Conservation (phyloP, 2,329 filamentous ascomycete species). For the Talaromyces verruculosus region DNA sequence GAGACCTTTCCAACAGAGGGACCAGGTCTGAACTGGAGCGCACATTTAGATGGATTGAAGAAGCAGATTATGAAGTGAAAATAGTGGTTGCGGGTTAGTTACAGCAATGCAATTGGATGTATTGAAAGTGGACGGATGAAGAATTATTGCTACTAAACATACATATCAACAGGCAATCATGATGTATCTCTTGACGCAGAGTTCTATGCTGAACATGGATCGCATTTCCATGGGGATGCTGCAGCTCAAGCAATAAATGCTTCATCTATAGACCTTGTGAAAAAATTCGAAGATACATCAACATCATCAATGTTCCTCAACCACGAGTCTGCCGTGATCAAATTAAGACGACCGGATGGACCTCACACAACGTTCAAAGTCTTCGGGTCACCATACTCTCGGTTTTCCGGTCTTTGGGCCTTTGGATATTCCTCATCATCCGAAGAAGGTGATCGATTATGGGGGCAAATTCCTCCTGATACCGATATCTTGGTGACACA, state of each 20-base stretch:
- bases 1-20: slow-evolving; percentile 59
- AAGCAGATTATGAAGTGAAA: slow-evolving; percentile 55
- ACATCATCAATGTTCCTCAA: slow-evolving; percentile 50
- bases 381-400: slow-evolving; percentile 61
- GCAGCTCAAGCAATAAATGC: slow-evolving; percentile 42
- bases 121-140: background rate
- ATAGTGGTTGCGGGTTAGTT: slow-evolving; percentile 55
- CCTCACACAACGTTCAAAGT: slow-evolving; percentile 53
- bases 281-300: slow-evolving; percentile 26
- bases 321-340: slow-evolving; percentile 49
- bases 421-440: slow-evolving; percentile 54
- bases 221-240: slow-evolving; percentile 45
- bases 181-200: slow-evolving; percentile 55
- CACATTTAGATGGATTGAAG: slow-evolving; percentile 55
- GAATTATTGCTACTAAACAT: background rate
- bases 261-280: slow-evolving; percentile 46
- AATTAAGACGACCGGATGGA: slow-evolving; percentile 46
- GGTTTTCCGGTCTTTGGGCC: slow-evolving; percentile 51
- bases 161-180: slow-evolving; percentile 52
- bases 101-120: background rate
- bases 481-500: slow-evolving; percentile 58
- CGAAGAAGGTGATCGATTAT: slow-evolving; percentile 44
- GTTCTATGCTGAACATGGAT: slow-evolving; percentile 48
- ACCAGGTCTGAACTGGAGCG: slow-evolving; percentile 52
- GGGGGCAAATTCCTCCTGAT: slow-evolving; percentile 52